phyloP scores from a whole-genome alignment of 164 flowering plant species.

The Piper betle region DNA sequence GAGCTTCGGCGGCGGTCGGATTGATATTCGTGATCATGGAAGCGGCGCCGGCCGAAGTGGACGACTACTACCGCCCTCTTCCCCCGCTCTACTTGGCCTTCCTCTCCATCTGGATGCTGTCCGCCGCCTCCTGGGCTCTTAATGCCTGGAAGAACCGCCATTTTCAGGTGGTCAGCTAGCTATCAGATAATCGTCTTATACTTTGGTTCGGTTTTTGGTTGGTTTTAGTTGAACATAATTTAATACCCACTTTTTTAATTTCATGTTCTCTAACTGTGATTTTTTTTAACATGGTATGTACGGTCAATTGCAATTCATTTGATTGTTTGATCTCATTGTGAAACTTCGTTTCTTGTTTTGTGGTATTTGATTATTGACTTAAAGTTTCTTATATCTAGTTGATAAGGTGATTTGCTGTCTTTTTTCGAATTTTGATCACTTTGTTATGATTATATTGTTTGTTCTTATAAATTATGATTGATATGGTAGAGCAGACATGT shows the following conservation, averaged over 20 bases:
- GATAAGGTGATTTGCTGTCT: background rate
- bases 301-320: background rate
- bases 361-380: background rate
- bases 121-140: conserved; percentile 59
- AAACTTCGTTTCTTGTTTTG: background rate
- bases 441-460: background rate
- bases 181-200: too few relatives aligned
- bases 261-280: background rate
- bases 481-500: conserved; percentile 43
- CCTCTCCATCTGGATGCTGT: conserved; percentile 47
- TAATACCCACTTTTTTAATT: too few relatives aligned
- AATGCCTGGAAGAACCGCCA: conserved; percentile 66
- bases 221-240: too few relatives aligned
- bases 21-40: conserved; percentile 12
- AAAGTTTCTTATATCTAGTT: too few relatives aligned
- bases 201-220: too few relatives aligned
- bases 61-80: conserved; percentile 58
- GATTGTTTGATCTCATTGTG: background rate
- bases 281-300: too few relatives aligned
- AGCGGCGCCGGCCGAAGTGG: conserved; percentile 12
- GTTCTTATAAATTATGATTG: background rate
- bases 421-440: background rate
- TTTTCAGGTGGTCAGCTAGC: conserved; percentile 46
- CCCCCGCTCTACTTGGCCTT: conserved; percentile 65
- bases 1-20: background rate